A percentile compares a stretch with the other conserved stretches of the same genome.
Evolutionary conservation across 495 filamentous ascomycete genomes (phyloP).

Genomic region (Collariella sp.): DNA sequence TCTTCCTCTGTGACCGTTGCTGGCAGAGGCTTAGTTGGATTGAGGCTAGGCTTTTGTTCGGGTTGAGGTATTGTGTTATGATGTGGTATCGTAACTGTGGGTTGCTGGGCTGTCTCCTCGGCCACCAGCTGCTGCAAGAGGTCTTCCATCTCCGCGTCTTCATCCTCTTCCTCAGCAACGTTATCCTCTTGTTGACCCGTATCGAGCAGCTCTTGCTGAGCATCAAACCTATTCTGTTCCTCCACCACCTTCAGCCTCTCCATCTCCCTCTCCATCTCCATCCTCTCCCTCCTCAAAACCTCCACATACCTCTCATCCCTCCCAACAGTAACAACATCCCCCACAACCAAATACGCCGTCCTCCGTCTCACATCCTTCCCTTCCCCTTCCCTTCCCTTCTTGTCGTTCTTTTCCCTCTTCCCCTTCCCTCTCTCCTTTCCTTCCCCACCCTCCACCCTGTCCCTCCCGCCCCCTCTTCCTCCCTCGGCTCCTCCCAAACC

Average conservation of each 20-base stretch:
- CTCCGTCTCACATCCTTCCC: slow-evolving; percentile 1
- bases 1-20: neutral
- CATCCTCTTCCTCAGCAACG: neutral
- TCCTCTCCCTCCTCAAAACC: slow-evolving; percentile 8
- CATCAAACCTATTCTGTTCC: neutral
- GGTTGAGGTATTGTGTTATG: neutral
- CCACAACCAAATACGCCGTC: slow-evolving; percentile 32
- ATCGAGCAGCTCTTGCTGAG: neutral
- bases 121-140: neutral
- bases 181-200: neutral
- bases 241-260: neutral
- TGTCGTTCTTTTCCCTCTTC: neutral
- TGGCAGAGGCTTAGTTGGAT: no score
- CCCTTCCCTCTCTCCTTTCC: neutral
- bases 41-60: no score
- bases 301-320: slow-evolving; percentile 31
- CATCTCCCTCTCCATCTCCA: slow-evolving; percentile 5
- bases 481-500: neutral
- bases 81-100: neutral
- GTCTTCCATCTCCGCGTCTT: neutral
- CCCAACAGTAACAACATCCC: slow-evolving; percentile 33
- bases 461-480: slow-evolving; percentile 21
- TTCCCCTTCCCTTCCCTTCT: slow-evolving; percentile 3
- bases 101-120: neutral
- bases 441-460: slow-evolving; percentile 30